Evolutionary conservation across 2,329 filamentous ascomycete genomes (phyloP).

Genomic region (Shiraia sp.): DNA sequence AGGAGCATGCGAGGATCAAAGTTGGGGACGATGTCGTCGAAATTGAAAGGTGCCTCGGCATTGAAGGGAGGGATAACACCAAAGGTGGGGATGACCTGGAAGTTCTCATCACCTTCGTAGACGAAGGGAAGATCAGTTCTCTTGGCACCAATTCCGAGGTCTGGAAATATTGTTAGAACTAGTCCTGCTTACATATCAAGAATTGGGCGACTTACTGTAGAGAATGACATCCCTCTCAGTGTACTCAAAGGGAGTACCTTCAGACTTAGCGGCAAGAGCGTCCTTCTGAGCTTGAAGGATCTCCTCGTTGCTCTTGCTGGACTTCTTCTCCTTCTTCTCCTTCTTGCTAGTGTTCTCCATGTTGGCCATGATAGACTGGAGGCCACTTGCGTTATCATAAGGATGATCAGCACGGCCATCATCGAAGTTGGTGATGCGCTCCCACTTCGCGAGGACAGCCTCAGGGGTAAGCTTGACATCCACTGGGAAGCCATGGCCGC

Average conservation of each 20-base stretch:
- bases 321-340: constrained; percentile 47
- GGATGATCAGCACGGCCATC: constrained; percentile 87
- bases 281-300: constrained; percentile 75
- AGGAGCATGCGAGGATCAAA: constrained; percentile 99
- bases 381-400: constrained; percentile 72
- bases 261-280: constrained; percentile 71
- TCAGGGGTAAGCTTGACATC: constrained; percentile 80
- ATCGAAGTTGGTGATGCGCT: constrained; percentile 82
- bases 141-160: constrained; percentile 91
- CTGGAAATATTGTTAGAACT: constrained; percentile 30
- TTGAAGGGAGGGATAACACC: constrained; percentile 95
- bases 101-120: constrained; percentile 88
- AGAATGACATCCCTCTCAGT: constrained; percentile 87
- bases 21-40: constrained; percentile 86
- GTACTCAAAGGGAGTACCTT: constrained; percentile 79
- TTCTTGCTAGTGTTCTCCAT: constrained; percentile 71
- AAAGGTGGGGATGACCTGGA: constrained; percentile 93
- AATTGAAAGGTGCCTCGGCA: constrained; percentile 76
- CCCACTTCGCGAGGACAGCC: constrained; percentile 66
- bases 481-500: constrained; percentile 88
- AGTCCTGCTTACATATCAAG: constrained; percentile 9
- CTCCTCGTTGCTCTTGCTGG: constrained; percentile 62
- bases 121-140: constrained; percentile 83
- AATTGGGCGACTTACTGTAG: constrained; percentile 63
- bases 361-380: constrained; percentile 83